Base-by-base conservation (phyloP, 345 rosid species). In the Capsella bursapastoris region DNA sequence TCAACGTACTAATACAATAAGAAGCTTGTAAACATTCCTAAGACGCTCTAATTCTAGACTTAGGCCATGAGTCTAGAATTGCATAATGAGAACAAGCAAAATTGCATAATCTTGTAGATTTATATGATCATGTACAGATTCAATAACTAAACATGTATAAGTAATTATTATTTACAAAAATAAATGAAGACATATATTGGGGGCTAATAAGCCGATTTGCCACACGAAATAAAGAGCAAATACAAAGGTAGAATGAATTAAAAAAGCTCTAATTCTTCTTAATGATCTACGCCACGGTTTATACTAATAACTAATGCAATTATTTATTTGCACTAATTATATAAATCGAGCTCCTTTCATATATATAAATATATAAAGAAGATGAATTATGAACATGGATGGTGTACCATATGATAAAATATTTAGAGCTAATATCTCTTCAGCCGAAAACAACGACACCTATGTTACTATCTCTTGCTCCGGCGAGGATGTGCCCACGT, bases 401-500 rank as follows among this genome's bases (percentile, higher is more conserved):
- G 59, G 59, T 57, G 15, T 45, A n/a, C 71, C 60, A 51, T 58
- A 58, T 18, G 22, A 69, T 49, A 72, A 22, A 15, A 15, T 9
- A 8, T 58, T 41, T 66, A 22, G 61, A 50, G 67, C 50, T 28
- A 22, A 62, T 61, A 58, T 70, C 32, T 32, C 68, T 60, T 52
- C 44, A 35, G 70, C 18, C 80, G 18, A 38, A 45, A 63, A 64
- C 71, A 29, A 60, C 66, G 27, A 70, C 57, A 53, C 51, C 40
- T 76, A 76, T 53, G 71, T 64, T 70, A 70, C 56, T 64, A 77
- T 58, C 40, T 13, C 75, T 64, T 77, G 76, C 37, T 77, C 80
- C 72, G 80, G 57, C 48, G 76, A 77, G 67, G 80, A 71, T 57
- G 65, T 83, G 35, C 95, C 94, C 16, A 94, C 82, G 50, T 87